Evolutionary conservation across 2,329 filamentous ascomycete species (phyloP).

Genomic region (Colletotrichum theobromicola): DNA sequence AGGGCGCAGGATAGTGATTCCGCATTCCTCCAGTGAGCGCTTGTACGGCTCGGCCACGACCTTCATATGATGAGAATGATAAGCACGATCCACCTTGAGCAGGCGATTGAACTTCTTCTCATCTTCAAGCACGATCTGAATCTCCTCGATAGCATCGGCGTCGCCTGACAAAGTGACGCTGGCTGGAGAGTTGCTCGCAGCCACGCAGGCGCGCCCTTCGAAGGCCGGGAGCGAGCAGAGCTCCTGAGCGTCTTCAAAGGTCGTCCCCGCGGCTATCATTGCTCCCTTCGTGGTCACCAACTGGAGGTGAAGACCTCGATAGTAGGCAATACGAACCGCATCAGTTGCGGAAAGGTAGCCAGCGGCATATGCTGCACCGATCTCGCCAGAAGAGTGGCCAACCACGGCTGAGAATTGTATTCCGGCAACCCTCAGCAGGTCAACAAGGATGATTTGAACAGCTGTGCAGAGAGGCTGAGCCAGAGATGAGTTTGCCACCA

Average conservation of each 20-base stretch:
- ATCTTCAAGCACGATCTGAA: conserved; percentile 24
- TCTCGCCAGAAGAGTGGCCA: conserved; percentile 57
- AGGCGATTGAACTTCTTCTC: conserved; percentile 22
- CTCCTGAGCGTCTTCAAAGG: conserved; percentile 17
- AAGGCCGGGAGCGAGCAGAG: conserved; percentile 7
- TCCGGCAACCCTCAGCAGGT: conserved; percentile 31
- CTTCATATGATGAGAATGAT: conserved; percentile 34
- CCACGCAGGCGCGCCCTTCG: conserved; percentile 24
- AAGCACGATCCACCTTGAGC: conserved; percentile 31
- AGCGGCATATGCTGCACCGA: conserved; percentile 54
- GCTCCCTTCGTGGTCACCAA: conserved; percentile 18
- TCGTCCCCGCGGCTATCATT: conserved; percentile 29
- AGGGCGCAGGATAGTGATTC: neutral
- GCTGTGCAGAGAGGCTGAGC: conserved; percentile 37
- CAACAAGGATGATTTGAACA: conserved; percentile 30
- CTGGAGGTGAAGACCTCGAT: conserved; percentile 7
- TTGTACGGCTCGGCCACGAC: neutral
- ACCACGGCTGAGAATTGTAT: conserved; percentile 41
- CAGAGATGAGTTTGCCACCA: conserved; percentile 25
- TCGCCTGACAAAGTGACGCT: conserved; percentile 33
- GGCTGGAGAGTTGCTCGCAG: conserved; percentile 26
- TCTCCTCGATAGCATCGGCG: conserved; percentile 27
- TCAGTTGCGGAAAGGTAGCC: conserved; percentile 38
- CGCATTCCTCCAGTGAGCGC: neutral
- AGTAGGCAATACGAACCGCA: conserved; percentile 29